phyloP scores from a whole-genome alignment of 106 monocot genomes.

The Allium sativum region DNA sequence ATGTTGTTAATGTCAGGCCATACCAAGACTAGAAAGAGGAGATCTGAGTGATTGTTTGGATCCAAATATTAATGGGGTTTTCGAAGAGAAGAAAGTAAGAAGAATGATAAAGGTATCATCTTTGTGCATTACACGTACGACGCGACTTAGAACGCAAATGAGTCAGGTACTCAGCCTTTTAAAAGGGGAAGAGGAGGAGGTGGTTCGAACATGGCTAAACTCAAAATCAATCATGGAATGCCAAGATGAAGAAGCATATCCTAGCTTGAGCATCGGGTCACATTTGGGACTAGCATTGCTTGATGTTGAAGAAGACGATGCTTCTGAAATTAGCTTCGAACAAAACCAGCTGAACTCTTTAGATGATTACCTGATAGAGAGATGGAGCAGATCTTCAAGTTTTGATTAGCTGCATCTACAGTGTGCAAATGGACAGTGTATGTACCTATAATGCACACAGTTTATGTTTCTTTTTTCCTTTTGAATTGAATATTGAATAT shows the following conservation, averaged over 20 bases:
- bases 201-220: conserved; percentile 22
- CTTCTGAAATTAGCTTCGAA: conserved; percentile 57
- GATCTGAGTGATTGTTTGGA: conserved; percentile 46
- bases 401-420: conserved; percentile 36
- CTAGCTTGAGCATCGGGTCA: conserved; percentile 44
- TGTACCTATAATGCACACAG: neutral
- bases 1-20: conserved; percentile 32
- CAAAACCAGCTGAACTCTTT: conserved; percentile 33
- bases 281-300: conserved; percentile 74
- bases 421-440: neutral
- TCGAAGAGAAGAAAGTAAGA: conserved; percentile 43
- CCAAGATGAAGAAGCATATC: conserved; percentile 64
- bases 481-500: neutral
- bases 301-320: conserved; percentile 74
- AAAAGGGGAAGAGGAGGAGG: conserved; percentile 45
- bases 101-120: conserved; percentile 59
- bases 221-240: conserved; percentile 14
- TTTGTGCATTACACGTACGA: conserved; percentile 51
- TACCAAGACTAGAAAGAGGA: conserved; percentile 45
- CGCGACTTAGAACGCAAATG: conserved; percentile 61
- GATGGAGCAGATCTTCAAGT: conserved; percentile 75
- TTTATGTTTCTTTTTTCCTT: neutral
- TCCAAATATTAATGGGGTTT: conserved; percentile 36
- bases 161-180: conserved; percentile 54
- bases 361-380: conserved; percentile 60